Evolutionary conservation across 805 yeast species (phyloP).

Genomic region (Candida xiaguanensis): DNA sequence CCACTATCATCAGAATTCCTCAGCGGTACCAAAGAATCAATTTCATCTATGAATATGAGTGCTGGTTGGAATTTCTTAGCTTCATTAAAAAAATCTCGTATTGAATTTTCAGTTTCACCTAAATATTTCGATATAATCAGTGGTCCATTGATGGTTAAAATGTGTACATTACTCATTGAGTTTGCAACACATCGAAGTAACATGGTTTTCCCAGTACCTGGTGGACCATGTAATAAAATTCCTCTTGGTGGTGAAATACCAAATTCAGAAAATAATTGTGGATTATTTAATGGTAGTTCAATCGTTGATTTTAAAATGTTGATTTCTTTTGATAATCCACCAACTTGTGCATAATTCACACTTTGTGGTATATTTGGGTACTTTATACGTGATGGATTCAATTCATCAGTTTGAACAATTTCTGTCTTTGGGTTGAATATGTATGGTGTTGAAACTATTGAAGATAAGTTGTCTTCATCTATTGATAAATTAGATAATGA

Average conservation of each 20-base stretch:
- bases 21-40: slow-evolving; percentile 87
- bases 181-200: slow-evolving; percentile 76
- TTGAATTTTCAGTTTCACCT: slow-evolving; percentile 88
- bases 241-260: slow-evolving; percentile 95
- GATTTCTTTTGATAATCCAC: slow-evolving; percentile 73
- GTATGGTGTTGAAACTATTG: slow-evolving; percentile 42
- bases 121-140: slow-evolving; percentile 87
- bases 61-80: slow-evolving; percentile 86
- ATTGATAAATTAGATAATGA: slow-evolving; percentile 33
- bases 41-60: slow-evolving; percentile 85
- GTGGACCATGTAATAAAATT: slow-evolving; percentile 89
- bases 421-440: slow-evolving; percentile 24
- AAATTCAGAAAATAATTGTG: slow-evolving; percentile 73
- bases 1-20: slow-evolving; percentile 82
- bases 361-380: slow-evolving; percentile 45
- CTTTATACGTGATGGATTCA: slow-evolving; percentile 20
- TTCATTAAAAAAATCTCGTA: slow-evolving; percentile 80
- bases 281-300: slow-evolving; percentile 76
- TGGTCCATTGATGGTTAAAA: slow-evolving; percentile 84
- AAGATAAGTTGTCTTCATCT: slow-evolving; percentile 14
- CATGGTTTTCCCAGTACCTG: slow-evolving; percentile 97
- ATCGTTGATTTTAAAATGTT: slow-evolving; percentile 59
- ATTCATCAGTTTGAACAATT: slow-evolving; percentile 4
- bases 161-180: slow-evolving; percentile 69
- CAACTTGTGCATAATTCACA: slow-evolving; percentile 54